Evolutionary conservation across 768 basidiomycete genomes (phyloP).

Genomic region (Auriscalpium microsporum): DNA sequence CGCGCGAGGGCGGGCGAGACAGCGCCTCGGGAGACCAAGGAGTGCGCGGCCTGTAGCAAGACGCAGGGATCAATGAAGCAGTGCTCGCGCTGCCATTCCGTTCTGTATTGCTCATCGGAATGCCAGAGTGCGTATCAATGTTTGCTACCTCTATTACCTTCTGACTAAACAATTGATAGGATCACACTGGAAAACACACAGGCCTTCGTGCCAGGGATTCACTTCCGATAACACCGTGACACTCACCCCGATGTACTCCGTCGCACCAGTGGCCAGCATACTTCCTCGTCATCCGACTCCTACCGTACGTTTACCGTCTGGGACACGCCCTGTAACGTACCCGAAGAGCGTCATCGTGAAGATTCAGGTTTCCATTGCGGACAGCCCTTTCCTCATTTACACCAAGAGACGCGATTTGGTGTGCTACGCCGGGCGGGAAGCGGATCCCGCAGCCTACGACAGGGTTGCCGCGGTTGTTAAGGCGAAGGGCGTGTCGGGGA

Average conservation of each 20-base stretch:
- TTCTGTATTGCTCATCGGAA: conserved; percentile 40
- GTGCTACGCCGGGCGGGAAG: conserved; percentile 23
- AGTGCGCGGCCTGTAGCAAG: conserved; percentile 33
- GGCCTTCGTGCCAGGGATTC: conserved; percentile 28
- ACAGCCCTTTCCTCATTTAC: no score
- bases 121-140: conserved; percentile 34
- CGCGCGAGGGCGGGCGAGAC: conserved; percentile 36
- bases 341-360: no score
- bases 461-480: conserved; percentile 30
- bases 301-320: no score
- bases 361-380: no score
- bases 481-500: conserved; percentile 32
- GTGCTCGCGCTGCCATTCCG: conserved; percentile 37
- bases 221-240: background rate
- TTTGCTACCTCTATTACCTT: no score
- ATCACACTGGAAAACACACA: conserved; percentile 32
- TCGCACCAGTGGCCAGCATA: no score
- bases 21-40: conserved; percentile 34
- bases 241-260: no score
- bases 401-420: no score
- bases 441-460: conserved; percentile 32
- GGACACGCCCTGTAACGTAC: no score
- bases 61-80: conserved; percentile 26
- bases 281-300: no score
- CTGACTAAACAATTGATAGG: background rate